Evolutionary conservation across 2,329 filamentous ascomycete genomes (phyloP).

Genomic region (Aspergillus sp.): DNA sequence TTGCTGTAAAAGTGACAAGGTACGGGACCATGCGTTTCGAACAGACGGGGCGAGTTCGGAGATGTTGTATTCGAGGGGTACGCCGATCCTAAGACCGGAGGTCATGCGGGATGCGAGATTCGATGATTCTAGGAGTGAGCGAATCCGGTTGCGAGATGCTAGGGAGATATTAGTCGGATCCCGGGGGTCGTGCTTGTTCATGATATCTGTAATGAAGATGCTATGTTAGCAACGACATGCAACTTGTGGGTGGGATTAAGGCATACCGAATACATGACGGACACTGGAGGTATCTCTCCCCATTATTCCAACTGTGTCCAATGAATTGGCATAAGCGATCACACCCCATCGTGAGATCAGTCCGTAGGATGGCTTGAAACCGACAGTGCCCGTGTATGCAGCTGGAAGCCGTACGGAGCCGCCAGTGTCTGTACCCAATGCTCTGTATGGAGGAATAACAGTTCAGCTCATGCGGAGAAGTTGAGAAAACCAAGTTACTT

Average conservation of each 20-base stretch:
- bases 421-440: constrained; percentile 88
- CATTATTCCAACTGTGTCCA: constrained; percentile 82
- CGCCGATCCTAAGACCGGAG: constrained; percentile 46
- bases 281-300: constrained; percentile 50
- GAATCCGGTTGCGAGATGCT: constrained; percentile 48
- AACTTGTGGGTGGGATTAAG: constrained; percentile 17
- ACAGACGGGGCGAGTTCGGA: constrained; percentile 66
- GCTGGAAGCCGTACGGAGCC: constrained; percentile 82
- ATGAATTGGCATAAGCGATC: constrained; percentile 83
- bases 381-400: constrained; percentile 74
- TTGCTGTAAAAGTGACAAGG: constrained; percentile 53
- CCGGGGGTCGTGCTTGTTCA: constrained; percentile 56
- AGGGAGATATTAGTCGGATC: constrained; percentile 68
- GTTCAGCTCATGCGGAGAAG: constrained; percentile 3
- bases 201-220: constrained; percentile 32
- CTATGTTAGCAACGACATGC: constrained; percentile 21
- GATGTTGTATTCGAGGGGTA: constrained; percentile 78
- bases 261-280: constrained; percentile 44
- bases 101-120: constrained; percentile 17
- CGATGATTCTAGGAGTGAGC: constrained; percentile 35
- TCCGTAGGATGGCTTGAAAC: constrained; percentile 89
- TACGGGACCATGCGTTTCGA: constrained; percentile 60
- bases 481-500: constrained; percentile 20
- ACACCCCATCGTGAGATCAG: constrained; percentile 79
- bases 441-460: constrained; percentile 35